Conservation (phyloP, 2,329 filamentous ascomycete genomes). For the Hawksworthiomyces lignivorus region DNA sequence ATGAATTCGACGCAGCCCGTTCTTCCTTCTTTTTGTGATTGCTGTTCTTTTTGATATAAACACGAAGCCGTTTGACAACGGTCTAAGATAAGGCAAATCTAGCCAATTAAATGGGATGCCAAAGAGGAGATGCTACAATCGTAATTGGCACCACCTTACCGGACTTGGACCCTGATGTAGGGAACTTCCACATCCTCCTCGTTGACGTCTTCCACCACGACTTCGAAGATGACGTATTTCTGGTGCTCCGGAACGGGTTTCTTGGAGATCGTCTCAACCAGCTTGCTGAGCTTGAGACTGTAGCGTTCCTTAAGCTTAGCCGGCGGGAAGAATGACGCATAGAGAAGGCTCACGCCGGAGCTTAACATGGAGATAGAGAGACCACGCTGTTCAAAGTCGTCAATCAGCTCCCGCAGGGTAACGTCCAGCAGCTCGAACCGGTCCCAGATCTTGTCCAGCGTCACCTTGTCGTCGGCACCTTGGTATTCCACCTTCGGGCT, state of each 20-base stretch:
- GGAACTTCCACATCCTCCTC: constrained; percentile 96
- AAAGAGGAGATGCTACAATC: no score
- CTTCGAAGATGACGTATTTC: constrained; percentile 93
- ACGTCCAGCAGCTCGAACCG: constrained; percentile 87
- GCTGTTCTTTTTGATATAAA: no score
- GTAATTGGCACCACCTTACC: constrained; percentile 19
- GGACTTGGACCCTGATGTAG: constrained; percentile 83
- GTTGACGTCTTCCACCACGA: constrained; percentile 79
- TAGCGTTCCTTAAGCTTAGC: constrained; percentile 74
- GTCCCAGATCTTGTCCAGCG: constrained; percentile 95
- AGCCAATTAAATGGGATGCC: no score
- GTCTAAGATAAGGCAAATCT: no score
- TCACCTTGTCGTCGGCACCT: constrained; percentile 69
- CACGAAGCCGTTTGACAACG: no score
- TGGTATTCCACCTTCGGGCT: constrained; percentile 89
- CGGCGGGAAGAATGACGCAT: constrained; percentile 84
- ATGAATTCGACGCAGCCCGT: no score
- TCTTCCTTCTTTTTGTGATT: no score
- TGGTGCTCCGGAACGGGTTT: constrained; percentile 86
- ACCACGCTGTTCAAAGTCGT: constrained; percentile 73
- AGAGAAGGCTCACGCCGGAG: constrained; percentile 92
- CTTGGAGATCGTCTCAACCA: constrained; percentile 84
- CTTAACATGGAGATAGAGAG: constrained; percentile 86
- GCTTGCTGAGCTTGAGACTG: constrained; percentile 74
- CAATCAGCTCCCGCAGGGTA: constrained; percentile 74